phyloP scores from a whole-genome alignment of 1,284 basidiomycete species.

The Sphaerobolus stellatus region DNA sequence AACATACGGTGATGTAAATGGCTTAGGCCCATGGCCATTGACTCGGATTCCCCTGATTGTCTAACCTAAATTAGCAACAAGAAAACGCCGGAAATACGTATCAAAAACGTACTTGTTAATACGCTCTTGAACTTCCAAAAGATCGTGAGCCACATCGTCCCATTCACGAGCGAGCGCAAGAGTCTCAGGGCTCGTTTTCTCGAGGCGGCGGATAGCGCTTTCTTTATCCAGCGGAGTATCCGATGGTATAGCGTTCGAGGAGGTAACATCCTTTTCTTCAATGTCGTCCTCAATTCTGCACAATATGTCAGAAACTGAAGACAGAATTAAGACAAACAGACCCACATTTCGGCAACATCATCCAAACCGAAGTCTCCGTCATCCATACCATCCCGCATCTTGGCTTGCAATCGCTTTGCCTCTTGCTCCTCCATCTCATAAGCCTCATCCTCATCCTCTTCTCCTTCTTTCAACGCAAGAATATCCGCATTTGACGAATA shows the following conservation, averaged over 20 bases:
- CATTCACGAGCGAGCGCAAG: conserved; percentile 73
- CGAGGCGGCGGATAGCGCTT: conserved; percentile 70
- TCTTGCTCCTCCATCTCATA: conserved; percentile 88
- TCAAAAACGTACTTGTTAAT: conserved; percentile 53
- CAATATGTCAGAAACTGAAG: not conserved
- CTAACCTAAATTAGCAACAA: conserved; percentile 39
- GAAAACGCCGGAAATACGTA: not conserved
- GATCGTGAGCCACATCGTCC: conserved; percentile 61
- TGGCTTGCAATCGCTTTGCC: conserved; percentile 76
- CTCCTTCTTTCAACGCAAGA: conserved; percentile 43
- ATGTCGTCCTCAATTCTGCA: not conserved
- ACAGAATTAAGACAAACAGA: not conserved
- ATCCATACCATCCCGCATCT: conserved; percentile 67
- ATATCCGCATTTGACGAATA: conserved; percentile 83
- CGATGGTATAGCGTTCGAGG: not conserved
- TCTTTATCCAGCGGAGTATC: conserved; percentile 55
- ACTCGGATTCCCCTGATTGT: conserved; percentile 44
- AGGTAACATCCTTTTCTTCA: not conserved
- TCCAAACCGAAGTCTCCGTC: conserved; percentile 87
- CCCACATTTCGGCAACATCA: conserved; percentile 49
- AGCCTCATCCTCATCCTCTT: conserved; percentile 84
- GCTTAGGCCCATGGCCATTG: conserved; percentile 60
- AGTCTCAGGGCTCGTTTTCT: conserved; percentile 79
- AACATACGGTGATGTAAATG: conserved; percentile 76
- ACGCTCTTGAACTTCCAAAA: conserved; percentile 54